Conservation (phyloP, 495 filamentous ascomycete genomes). For the Penicillium egyptiacum region DNA sequence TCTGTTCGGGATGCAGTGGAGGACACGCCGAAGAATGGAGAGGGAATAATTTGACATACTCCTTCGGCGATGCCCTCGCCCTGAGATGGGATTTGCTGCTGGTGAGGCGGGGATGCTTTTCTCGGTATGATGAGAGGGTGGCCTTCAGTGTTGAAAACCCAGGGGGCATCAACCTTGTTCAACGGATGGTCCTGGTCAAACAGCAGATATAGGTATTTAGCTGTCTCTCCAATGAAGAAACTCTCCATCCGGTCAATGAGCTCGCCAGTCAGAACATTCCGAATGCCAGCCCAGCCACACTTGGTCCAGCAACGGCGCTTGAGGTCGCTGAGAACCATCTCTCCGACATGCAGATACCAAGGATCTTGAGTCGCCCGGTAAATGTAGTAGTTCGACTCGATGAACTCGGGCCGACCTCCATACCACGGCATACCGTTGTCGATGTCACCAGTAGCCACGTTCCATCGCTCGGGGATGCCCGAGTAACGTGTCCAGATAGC, state of each 20-base stretch:
- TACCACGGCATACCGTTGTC: conserved; percentile 91
- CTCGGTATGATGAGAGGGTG: conserved; percentile 87
- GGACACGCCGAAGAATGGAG: conserved; percentile 67
- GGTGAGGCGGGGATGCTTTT: conserved; percentile 26
- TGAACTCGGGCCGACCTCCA: conserved; percentile 91
- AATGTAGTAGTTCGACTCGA: conserved; percentile 91
- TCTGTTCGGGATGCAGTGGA: conserved; percentile 80
- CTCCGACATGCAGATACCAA: conserved; percentile 93
- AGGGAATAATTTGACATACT: conserved; percentile 61
- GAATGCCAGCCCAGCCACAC: conserved; percentile 94
- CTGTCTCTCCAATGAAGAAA: conserved; percentile 95
- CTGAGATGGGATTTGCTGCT: conserved; percentile 14
- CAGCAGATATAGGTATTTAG: conserved; percentile 90
- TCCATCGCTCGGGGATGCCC: conserved; percentile 92
- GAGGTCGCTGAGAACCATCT: conserved; percentile 91
- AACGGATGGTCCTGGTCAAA: conserved; percentile 85
- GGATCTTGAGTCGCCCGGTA: conserved; percentile 92
- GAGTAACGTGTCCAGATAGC: conserved; percentile 93
- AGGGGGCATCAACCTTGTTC: conserved; percentile 79
- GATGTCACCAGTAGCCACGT: conserved; percentile 76
- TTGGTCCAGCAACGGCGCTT: conserved; percentile 86
- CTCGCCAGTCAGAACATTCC: conserved; percentile 86
- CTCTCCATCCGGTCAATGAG: conserved; percentile 97
- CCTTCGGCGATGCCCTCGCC: conserved; percentile 13
- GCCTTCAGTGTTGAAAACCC: conserved; percentile 94